Base-by-base conservation (phyloP, 2,329 filamentous ascomycete species). In the Diaporthe ilicicola region DNA sequence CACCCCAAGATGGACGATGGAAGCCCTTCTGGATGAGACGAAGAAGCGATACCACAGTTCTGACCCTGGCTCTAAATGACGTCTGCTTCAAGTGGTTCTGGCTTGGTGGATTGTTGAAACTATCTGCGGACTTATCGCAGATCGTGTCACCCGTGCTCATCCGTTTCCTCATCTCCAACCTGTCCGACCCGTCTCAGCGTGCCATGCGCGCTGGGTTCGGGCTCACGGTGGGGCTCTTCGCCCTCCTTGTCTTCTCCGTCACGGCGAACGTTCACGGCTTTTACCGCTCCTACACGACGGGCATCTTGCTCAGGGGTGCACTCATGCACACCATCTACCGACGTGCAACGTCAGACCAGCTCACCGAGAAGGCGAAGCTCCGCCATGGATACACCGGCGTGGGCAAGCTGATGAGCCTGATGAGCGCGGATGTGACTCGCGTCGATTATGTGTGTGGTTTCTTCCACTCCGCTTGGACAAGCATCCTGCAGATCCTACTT, bases 381-480 rank as follows among this genome's bases (percentile, higher is more conserved):
- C 53, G 53, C 3, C 72, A 76, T 19, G 72, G 72, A 13, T 73
- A 70, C 0, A 71, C 77, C 0, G 74, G 71, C 0, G 78, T 75
- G 0, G 78, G 76, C 17, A 79, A 79, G 56, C 71, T 79, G 12
- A 79, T 77, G 74, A 79, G 77, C 46, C 65, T 79, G 15, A 79
- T 79, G 73, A 79, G 78, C 12, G 78, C 78, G 2, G 78, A 79
- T 17, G 77, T 79, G 17, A 79, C 78, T 1, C 77, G 78, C 5
- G 65, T 79, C 1, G 78, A 79, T 53, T 79, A 78, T 48, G 78
- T 77, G 70, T 79, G 78, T 32, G 76, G 76, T n/a, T 79, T 74
- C 56, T 79, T 79, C 46, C 78, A 79, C 66, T 73, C 78, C 0
- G 73, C 73, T 0, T 79, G 78, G 78, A 79, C 78, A 0, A 79